Evolutionary conservation across 1,139 yeast genomes (phyloP).

Genomic region (Kodamaea ohmeri): DNA sequence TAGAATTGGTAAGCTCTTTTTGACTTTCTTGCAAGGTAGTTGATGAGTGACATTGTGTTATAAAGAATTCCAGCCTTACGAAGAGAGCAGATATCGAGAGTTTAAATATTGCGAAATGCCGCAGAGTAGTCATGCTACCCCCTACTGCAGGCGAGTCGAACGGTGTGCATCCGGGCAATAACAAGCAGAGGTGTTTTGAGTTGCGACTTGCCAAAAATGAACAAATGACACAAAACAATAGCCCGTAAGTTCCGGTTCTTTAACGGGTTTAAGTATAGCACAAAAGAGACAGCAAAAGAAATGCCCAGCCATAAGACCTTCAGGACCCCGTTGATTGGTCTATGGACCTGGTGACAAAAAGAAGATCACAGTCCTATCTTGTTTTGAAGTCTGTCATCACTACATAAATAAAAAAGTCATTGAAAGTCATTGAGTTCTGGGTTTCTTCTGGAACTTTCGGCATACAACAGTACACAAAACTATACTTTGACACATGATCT

Average conservation of each 20-base stretch:
- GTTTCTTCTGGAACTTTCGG: neutral
- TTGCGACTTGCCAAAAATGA: constrained; percentile 1
- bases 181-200: neutral
- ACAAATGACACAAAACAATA: neutral
- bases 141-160: neutral
- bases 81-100: neutral
- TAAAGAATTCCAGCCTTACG: neutral
- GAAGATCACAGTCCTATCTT: no score
- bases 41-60: constrained; percentile 1
- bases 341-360: no score
- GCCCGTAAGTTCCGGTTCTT: constrained; percentile 4
- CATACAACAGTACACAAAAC: neutral
- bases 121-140: neutral
- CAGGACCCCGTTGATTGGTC: no score
- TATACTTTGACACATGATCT: neutral
- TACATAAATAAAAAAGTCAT: no score
- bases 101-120: constrained; percentile 1
- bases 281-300: neutral
- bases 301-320: no score
- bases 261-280: neutral
- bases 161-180: neutral
- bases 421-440: no score
- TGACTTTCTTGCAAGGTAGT: constrained; percentile 12
- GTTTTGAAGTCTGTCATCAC: no score
- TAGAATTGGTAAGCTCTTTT: constrained; percentile 23